Conservation (phyloP, 1,284 basidiomycete species). For the Sanguinoderma infundibulare region DNA sequence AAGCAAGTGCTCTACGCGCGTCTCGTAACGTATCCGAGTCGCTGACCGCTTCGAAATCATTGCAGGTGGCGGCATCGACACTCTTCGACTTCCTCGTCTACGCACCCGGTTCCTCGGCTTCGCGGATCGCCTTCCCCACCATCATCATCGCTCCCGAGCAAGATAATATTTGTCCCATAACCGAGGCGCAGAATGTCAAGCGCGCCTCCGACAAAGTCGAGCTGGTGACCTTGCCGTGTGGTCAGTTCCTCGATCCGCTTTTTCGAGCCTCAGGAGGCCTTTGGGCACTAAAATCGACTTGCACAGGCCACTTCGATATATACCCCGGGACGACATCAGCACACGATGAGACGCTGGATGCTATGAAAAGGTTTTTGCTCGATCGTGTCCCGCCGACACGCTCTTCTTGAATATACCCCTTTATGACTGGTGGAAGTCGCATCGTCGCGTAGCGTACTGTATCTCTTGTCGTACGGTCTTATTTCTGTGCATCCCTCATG, state of each 20-base stretch:
- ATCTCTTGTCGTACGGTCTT: too few species aligned
- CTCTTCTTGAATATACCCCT: background rate
- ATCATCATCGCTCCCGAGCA: constrained; percentile 12
- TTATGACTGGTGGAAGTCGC: too few species aligned
- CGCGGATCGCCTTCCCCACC: constrained; percentile 16
- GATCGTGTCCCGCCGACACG: background rate
- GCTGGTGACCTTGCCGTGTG: constrained; percentile 6
- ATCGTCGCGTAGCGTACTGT: too few species aligned
- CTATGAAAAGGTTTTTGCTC: constrained; percentile 23
- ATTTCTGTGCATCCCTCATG: too few species aligned
- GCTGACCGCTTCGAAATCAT: background rate
- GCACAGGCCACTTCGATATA: constrained; percentile 21
- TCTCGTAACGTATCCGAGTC: background rate
- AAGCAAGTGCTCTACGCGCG: constrained; percentile 1
- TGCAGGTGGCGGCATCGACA: constrained; percentile 20
- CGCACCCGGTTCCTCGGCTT: constrained; percentile 11
- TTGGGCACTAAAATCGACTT: background rate
- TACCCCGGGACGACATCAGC: constrained; percentile 13
- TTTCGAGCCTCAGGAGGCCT: background rate
- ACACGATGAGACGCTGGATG: constrained; percentile 10
- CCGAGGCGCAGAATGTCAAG: constrained; percentile 9
- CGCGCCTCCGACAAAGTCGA: constrained; percentile 8
- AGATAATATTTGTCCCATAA: constrained; percentile 17
- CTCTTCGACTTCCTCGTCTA: constrained; percentile 22
- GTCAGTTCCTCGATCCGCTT: background rate